phyloP scores from a whole-genome alignment of 352 stramenopile genomes.

The Globisporangium camurandrum region DNA sequence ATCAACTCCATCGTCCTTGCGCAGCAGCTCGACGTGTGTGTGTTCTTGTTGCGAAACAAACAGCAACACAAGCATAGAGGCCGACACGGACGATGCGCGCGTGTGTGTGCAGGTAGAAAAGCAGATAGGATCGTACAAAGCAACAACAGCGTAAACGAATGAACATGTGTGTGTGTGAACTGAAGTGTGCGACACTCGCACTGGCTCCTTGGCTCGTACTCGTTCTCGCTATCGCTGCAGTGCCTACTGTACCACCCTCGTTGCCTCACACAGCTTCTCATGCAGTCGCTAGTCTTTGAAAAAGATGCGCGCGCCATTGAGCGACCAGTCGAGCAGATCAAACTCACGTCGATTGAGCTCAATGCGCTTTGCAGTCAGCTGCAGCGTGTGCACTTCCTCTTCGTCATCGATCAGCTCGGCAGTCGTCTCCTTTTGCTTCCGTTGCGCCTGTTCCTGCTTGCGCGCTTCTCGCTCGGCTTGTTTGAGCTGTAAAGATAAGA shows the following conservation, averaged over 20 bases:
- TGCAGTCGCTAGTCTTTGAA: constrained; percentile 81
- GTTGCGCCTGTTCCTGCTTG: constrained; percentile 67
- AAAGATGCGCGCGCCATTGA: constrained; percentile 89
- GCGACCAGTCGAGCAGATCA: constrained; percentile 86
- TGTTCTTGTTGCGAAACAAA: too few relatives aligned
- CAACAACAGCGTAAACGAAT: not conserved
- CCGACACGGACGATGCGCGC: too few relatives aligned
- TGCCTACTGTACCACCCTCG: too few relatives aligned
- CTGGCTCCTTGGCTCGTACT: too few relatives aligned
- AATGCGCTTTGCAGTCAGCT: constrained; percentile 84
- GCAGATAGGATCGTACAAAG: not conserved
- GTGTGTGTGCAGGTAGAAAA: not conserved
- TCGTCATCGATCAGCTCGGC: constrained; percentile 83
- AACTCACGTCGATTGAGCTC: constrained; percentile 84
- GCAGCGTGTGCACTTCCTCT: constrained; percentile 80
- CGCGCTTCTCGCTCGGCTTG: constrained; percentile 72
- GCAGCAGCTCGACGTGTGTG: not conserved
- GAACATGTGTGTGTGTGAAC: not conserved
- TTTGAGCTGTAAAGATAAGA: constrained; percentile 63
- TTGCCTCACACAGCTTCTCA: too few relatives aligned
- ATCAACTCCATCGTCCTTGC: not conserved
- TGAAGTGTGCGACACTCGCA: too few relatives aligned
- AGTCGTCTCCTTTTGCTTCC: constrained; percentile 79
- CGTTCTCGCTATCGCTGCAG: too few relatives aligned
- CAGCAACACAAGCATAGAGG: too few relatives aligned